Conservation (phyloP, 2,329 filamentous ascomycete species). For the Aspergillus vadensis region DNA sequence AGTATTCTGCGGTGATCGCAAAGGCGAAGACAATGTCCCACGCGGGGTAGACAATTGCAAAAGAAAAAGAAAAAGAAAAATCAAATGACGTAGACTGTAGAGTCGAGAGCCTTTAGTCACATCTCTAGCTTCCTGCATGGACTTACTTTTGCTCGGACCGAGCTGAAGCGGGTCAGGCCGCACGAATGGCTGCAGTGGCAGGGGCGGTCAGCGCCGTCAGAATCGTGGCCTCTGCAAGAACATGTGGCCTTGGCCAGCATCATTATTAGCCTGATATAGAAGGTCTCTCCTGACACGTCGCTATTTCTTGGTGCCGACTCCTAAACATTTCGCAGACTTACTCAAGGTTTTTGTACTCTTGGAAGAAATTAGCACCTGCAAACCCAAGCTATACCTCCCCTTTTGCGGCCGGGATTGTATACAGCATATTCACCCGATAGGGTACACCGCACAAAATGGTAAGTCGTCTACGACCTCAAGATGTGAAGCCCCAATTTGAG, state of each 20-base stretch:
- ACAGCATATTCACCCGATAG: not conserved
- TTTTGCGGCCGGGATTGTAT: not conserved
- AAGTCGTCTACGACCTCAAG: slow-evolving; percentile 7
- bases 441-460: slow-evolving; percentile 20
- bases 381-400: not conserved
- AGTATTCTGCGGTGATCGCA: too few relatives aligned
- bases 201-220: slow-evolving; percentile 41
- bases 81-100: not conserved
- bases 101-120: not conserved
- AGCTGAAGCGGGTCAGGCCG: slow-evolving; percentile 1
- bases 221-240: slow-evolving; percentile 32
- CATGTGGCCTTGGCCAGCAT: slow-evolving; percentile 33
- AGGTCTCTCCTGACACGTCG: slow-evolving; percentile 13
- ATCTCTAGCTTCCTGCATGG: not conserved
- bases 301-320: not conserved
- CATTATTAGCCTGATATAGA: slow-evolving; percentile 15
- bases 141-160: not conserved
- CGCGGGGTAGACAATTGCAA: not conserved
- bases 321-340: not conserved
- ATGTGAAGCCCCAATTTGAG: not conserved
- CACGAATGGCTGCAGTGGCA: not conserved
- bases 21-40: not conserved
- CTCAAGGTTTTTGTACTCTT: not conserved
- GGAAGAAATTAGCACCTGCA: not conserved
- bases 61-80: not conserved